A percentile compares a stretch with the other conserved stretches of the same genome.
Conservation (phyloP, 2,329 filamentous ascomycete species). For the Malbranchea cinnamomea region DNA sequence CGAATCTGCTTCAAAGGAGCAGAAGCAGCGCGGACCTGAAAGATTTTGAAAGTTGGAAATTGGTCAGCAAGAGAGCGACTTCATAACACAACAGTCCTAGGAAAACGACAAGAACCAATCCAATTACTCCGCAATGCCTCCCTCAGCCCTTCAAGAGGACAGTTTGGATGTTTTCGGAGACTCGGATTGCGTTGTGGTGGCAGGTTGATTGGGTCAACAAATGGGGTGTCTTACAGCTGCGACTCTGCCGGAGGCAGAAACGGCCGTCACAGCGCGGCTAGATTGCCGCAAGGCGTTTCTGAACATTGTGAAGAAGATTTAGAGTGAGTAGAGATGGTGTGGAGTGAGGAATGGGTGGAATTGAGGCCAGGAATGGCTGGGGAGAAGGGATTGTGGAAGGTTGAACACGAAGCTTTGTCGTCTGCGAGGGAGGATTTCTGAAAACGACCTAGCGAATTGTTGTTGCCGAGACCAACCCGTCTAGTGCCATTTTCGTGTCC, state of each 20-base stretch:
- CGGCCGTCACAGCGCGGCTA: conserved; percentile 83
- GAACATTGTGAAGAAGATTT: conserved; percentile 59
- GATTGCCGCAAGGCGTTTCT: conserved; percentile 96
- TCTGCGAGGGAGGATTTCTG: conserved; percentile 54
- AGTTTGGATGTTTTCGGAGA: conserved; percentile 18
- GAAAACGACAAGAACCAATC: conserved; percentile 6
- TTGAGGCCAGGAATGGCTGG: conserved; percentile 25
- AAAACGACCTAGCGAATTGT: conserved; percentile 39
- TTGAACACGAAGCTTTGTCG: conserved; percentile 27
- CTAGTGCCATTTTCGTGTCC: no score
- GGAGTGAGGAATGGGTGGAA: conserved; percentile 28
- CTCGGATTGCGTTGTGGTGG: conserved; percentile 32
- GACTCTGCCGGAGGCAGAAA: conserved; percentile 83
- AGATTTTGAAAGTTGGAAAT: background rate
- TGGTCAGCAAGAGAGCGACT: background rate
- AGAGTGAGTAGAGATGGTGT: conserved; percentile 29
- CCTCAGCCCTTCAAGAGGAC: conserved; percentile 9
- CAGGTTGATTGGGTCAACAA: conserved; percentile 28
- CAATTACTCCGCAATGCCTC: conserved; percentile 10
- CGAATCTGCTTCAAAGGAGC: conserved; percentile 63
- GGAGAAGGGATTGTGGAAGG: conserved; percentile 29
- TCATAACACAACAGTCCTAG: background rate
- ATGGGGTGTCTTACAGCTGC: conserved; percentile 68
- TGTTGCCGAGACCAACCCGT: conserved; percentile 21
- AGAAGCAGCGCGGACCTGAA: conserved; percentile 70